These are phyloP conservation scores for Xylaria grammica DNA, from an alignment of 495 filamentous ascomycete species.

Conservation along the genomic window DNA sequence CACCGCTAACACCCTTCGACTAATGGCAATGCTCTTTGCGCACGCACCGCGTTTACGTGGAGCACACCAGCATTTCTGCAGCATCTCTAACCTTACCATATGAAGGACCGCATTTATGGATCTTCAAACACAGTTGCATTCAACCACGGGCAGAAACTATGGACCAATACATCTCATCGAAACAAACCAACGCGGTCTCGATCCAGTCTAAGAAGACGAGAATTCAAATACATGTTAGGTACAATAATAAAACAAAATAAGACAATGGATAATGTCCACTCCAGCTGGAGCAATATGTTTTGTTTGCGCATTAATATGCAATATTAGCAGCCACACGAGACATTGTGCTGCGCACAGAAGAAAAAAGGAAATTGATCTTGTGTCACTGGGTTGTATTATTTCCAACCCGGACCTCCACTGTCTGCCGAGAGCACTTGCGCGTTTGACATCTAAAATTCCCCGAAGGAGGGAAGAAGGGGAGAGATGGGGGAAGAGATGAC, in stretches of 20 bases:
- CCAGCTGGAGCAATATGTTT: background rate
- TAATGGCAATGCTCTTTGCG: background rate
- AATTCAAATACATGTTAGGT: too few species aligned
- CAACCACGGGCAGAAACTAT: background rate
- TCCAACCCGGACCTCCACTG: slow-evolving; percentile 18
- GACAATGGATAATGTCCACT: background rate
- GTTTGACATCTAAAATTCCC: slow-evolving; percentile 6
- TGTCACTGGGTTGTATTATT: slow-evolving; percentile 16
- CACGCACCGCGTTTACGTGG: slow-evolving; percentile 15
- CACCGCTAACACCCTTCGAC: background rate
- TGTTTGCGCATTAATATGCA: slow-evolving; percentile 27
- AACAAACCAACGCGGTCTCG: slow-evolving; percentile 4
- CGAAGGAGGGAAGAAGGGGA: background rate
- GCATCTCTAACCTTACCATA: slow-evolving; percentile 8
- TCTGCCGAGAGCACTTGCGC: slow-evolving; percentile 22
- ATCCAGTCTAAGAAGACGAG: background rate
- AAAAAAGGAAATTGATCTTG: slow-evolving; percentile 32
- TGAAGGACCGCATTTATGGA: slow-evolving; percentile 17
- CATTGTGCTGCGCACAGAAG: slow-evolving; percentile 27
- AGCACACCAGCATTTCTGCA: background rate
- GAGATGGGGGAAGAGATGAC: too few species aligned
- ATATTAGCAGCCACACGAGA: slow-evolving; percentile 41
- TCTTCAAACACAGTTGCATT: slow-evolving; percentile 19
- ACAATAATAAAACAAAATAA: background rate
- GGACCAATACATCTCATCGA: slow-evolving; percentile 15